A percentile compares a stretch with the other conserved stretches of the same genome.
These are phyloP conservation scores for Eremochloa ophiuroides DNA, from an alignment of 176 grass and related monocot species.

Conservation along the genomic window DNA sequence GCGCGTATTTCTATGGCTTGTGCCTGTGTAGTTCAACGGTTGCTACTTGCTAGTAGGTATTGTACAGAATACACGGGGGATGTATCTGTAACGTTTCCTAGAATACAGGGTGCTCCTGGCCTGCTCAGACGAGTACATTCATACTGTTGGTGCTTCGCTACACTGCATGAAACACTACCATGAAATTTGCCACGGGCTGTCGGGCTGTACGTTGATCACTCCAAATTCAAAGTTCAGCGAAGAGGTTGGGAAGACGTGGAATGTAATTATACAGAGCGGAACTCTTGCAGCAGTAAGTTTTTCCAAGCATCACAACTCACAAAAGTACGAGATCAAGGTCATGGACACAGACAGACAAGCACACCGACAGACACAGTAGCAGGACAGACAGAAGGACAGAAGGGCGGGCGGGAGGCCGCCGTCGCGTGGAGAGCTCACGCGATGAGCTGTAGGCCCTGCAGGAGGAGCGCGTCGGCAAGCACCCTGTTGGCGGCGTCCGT, in stretches of 20 bases:
- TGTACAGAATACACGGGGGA: no score
- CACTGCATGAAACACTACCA: no score
- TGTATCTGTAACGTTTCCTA: no score
- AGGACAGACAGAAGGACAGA: not conserved
- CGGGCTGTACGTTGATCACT: not conserved
- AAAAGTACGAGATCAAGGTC: not conserved
- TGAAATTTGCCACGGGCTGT: not conserved
- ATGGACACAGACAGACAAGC: not conserved
- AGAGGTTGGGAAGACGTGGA: not conserved
- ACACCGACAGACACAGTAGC: not conserved
- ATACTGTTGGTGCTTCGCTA: no score
- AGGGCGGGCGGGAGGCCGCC: no score
- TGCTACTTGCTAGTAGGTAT: no score
- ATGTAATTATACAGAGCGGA: not conserved
- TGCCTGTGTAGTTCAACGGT: no score
- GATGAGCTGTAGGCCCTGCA: conserved; percentile 83
- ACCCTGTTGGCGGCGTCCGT: conserved; percentile 89
- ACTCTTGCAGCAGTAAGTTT: not conserved
- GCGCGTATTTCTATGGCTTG: no score
- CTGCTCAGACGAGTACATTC: no score
- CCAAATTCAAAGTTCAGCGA: not conserved
- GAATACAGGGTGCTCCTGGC: no score
- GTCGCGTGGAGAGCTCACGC: not conserved
- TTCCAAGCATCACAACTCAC: not conserved
- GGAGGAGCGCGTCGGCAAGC: conserved; percentile 59